These are phyloP conservation scores for Trifolium pratense DNA, from an alignment of 306 rosid species.

Conservation along the genomic window DNA sequence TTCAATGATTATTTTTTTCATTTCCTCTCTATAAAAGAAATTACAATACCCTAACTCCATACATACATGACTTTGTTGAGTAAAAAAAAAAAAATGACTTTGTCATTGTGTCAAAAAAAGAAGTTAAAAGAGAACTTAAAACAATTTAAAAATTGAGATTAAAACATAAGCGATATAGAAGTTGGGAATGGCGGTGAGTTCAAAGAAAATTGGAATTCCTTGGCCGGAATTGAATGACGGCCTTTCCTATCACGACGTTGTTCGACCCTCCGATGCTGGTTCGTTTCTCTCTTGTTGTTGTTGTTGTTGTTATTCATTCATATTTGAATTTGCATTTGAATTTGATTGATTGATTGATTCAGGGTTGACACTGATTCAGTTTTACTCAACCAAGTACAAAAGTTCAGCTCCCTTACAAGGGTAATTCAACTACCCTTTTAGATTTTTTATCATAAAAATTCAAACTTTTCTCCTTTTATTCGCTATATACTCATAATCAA, in stretches of 20 bases:
- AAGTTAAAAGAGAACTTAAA: too few species aligned
- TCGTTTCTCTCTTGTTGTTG: background rate
- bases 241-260: conserved; percentile 75
- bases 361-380: conserved; percentile 68
- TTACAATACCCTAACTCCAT: too few species aligned
- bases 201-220: conserved; percentile 45
- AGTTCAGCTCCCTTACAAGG: conserved; percentile 87
- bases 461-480: background rate
- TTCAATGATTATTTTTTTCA: too few species aligned
- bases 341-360: conserved; percentile 2
- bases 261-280: conserved; percentile 73
- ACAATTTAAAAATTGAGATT: background rate
- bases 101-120: too few species aligned
- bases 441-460: background rate
- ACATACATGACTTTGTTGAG: too few species aligned
- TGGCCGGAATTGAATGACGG: conserved; percentile 94
- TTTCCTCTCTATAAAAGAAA: too few species aligned
- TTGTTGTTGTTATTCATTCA: background rate
- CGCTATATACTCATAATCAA: background rate
- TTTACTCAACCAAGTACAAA: conserved; percentile 75
- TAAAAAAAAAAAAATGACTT: too few species aligned
- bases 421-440: conserved; percentile 44
- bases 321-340: background rate
- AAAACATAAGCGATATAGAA: background rate
- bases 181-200: conserved; percentile 26